Evolutionary conservation across 2,329 filamentous ascomycete species (phyloP).

Genomic region (Periconia digitata): DNA sequence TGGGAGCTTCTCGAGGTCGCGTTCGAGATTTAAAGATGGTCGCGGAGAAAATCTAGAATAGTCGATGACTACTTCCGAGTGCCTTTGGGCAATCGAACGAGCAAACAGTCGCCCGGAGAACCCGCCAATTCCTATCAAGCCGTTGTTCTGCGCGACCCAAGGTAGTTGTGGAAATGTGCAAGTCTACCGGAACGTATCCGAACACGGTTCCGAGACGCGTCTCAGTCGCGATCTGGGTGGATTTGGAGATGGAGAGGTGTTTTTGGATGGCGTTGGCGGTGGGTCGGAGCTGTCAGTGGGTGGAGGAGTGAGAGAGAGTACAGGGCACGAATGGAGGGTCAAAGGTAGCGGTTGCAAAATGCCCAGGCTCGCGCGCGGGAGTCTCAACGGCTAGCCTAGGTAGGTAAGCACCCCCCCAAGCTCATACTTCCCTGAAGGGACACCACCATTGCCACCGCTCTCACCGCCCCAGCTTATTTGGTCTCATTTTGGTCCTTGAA

Average conservation of each 20-base stretch:
- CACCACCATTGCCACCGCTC: constrained; percentile 31
- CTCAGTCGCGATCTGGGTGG: constrained; percentile 48
- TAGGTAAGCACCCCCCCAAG: constrained; percentile 29
- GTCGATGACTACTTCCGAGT: constrained; percentile 2
- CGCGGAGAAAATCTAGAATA: constrained; percentile 23
- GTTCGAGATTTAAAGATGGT: constrained; percentile 31
- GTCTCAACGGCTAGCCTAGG: constrained; percentile 25
- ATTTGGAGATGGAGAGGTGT: constrained; percentile 27
- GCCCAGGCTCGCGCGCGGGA: constrained; percentile 16
- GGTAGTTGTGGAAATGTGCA: constrained; percentile 28
- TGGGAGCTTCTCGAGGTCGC: constrained; percentile 29
- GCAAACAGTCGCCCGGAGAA: constrained; percentile 13
- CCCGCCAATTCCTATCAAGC: constrained; percentile 11
- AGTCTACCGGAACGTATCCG: constrained; percentile 31
- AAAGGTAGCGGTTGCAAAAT: constrained; percentile 31
- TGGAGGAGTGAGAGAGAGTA: constrained; percentile 37
- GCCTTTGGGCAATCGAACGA: neutral
- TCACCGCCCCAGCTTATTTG: constrained; percentile 58
- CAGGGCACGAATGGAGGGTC: constrained; percentile 35
- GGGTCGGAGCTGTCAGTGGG: constrained; percentile 31
- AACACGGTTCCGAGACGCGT: constrained; percentile 42
- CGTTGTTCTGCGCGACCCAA: constrained; percentile 18
- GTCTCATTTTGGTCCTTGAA: constrained; percentile 63
- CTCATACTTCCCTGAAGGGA: constrained; percentile 26
- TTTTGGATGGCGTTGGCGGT: constrained; percentile 31